These are phyloP conservation scores for Tricholoma saponaceum DNA, from an alignment of 768 basidiomycete genomes.

Conservation along the genomic window DNA sequence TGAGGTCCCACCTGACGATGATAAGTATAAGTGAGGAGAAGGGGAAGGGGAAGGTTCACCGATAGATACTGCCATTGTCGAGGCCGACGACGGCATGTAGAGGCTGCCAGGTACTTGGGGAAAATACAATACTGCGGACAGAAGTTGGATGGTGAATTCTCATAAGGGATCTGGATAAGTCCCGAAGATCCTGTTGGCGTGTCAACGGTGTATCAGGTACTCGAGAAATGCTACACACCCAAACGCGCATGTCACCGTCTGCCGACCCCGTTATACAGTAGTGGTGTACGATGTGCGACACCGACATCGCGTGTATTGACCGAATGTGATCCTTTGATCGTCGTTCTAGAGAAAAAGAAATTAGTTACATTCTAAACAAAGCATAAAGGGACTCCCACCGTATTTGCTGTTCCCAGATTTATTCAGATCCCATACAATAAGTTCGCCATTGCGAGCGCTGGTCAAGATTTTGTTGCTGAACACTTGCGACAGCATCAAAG, in stretches of 20 bases:
- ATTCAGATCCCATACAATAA: slow-evolving; percentile 80
- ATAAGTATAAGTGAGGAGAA: not conserved
- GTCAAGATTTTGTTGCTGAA: slow-evolving; percentile 77
- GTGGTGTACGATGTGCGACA: slow-evolving; percentile 62
- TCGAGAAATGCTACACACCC: slow-evolving; percentile 45
- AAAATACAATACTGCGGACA: slow-evolving; percentile 68
- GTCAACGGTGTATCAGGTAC: slow-evolving; percentile 1
- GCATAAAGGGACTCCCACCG: slow-evolving; percentile 38
- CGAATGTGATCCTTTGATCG: slow-evolving; percentile 66
- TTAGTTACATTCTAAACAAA: not conserved
- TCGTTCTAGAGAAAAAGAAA: slow-evolving; percentile 39
- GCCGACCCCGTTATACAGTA: slow-evolving; percentile 80
- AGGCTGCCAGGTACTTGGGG: slow-evolving; percentile 59
- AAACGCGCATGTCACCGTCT: slow-evolving; percentile 76
- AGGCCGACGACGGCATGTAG: slow-evolving; percentile 66
- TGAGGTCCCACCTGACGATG: slow-evolving; percentile 65
- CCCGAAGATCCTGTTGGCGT: slow-evolving; percentile 59
- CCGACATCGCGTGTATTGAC: slow-evolving; percentile 65
- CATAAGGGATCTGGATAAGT: slow-evolving; percentile 64
- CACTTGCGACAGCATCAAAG: slow-evolving; percentile 30
- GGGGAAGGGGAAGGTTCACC: slow-evolving; percentile 30
- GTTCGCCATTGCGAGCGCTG: slow-evolving; percentile 75
- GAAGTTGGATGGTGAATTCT: slow-evolving; percentile 67
- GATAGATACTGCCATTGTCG: slow-evolving; percentile 67
- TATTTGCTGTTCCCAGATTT: slow-evolving; percentile 64